Base-by-base conservation (phyloP, 1,284 basidiomycete genomes). In the Paramarasmius palmivorus region DNA sequence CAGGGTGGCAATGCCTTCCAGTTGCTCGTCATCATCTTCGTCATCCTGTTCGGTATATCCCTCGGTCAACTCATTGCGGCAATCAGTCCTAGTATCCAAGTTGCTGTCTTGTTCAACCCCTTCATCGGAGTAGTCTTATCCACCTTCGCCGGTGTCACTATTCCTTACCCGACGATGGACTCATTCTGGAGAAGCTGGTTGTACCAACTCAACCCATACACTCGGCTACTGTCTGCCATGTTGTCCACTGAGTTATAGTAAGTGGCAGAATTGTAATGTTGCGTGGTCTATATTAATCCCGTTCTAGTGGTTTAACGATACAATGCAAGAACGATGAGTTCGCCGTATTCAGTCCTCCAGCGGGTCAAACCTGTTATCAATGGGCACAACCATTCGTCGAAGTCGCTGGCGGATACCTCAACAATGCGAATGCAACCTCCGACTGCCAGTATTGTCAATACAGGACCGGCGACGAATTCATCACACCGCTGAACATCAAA, bases 71-170 rank as follows among this genome's bases (percentile, higher is more conserved):
- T 87, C 42, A 71, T 95, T 45, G 91, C 88, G 17, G 85, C 93
- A 0, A 71, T 95, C 38, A 88, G 88, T 2, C 89, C 91, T 0
- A 82, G 79, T 52, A 73, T 90, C 36, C 86, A 85, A 68, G 84
- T 93, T 41, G 90, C 91, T 5, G 86, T 90, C 10, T 71, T 95
- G 53, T 89, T 88, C 71, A 93, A 91, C 63, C 89, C 92, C 4
- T 91, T 90, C 75, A 58, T 93, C 47, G 76, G 79, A 42, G 75
- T 93, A 42, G 74, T 88, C 40, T 79, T 92, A 53, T 71, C 78
- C 12, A 79, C 87, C 17, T 89, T 92, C 78, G 90, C 88, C 57
- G 90, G 93, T 72, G 91, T 95, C 29, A 87, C 88, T 2, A 83
- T 93, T 50, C 91, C 92, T 0, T 89, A 81, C 59, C 81, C 84